Evolutionary conservation across 805 yeast genomes (phyloP).

Genomic region (Yamadazyma phyllophila): DNA sequence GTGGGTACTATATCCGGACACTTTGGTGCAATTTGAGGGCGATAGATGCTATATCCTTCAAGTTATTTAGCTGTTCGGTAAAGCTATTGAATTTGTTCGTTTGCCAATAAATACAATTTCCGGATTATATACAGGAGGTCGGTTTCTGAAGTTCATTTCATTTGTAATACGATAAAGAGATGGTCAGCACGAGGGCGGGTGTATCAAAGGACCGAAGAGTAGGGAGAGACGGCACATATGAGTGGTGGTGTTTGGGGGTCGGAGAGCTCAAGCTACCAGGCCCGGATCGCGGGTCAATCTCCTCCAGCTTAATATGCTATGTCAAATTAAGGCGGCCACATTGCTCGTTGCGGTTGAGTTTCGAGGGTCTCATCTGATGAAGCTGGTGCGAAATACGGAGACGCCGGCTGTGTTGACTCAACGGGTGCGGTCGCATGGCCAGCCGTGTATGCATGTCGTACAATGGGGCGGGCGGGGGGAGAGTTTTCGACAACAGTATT

Average conservation of each 20-base stretch:
- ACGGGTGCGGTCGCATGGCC: no score
- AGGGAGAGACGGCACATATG: no score
- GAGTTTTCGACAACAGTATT: not conserved
- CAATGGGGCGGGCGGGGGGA: not conserved
- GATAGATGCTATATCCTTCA: not conserved
- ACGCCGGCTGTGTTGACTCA: no score
- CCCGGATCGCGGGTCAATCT: no score
- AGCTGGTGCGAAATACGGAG: no score
- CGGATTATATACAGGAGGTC: not conserved
- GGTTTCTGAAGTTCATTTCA: not conserved
- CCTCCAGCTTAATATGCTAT: no score
- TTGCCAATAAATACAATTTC: no score
- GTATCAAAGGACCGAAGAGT: not conserved
- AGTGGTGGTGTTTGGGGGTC: no score
- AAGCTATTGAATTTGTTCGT: not conserved
- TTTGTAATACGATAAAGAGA: not conserved
- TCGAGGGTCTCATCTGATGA: no score
- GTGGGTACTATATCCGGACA: not conserved
- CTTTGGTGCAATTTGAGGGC: not conserved
- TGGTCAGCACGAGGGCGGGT: not conserved
- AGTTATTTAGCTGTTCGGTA: not conserved
- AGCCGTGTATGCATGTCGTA: not conserved
- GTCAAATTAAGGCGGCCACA: no score
- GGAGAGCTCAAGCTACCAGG: no score
- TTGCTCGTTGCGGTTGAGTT: no score